A percentile compares a stretch with the other conserved stretches of the same genome.
These are phyloP conservation scores for Peronospora farinosa DNA, from an alignment of 352 stramenopile genomes.

Conservation along the genomic window DNA sequence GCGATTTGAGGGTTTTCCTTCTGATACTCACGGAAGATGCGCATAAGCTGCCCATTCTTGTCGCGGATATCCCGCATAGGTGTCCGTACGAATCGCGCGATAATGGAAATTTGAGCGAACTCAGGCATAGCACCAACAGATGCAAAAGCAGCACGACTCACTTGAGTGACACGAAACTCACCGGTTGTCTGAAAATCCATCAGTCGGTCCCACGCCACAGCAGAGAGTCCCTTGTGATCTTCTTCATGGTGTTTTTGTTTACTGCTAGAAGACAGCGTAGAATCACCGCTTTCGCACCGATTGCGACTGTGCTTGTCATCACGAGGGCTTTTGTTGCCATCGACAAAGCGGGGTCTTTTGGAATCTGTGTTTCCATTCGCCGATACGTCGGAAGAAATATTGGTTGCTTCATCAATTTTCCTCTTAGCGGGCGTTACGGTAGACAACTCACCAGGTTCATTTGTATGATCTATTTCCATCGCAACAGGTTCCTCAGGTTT, in stretches of 20 bases:
- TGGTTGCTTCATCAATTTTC: conserved; percentile 15
- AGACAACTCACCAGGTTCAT: not conserved
- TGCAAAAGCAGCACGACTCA: conserved; percentile 64
- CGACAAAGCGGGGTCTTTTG: conserved; percentile 19
- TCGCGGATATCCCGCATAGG: conserved; percentile 56
- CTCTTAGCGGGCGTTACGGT: conserved; percentile 21
- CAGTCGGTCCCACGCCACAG: conserved; percentile 66
- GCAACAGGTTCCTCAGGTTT: conserved; percentile 6
- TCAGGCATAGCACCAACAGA: conserved; percentile 60
- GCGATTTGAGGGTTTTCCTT: conserved; percentile 63
- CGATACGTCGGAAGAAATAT: conserved; percentile 2
- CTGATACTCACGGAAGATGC: conserved; percentile 64
- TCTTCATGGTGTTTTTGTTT: conserved; percentile 21
- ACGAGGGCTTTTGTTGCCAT: conserved; percentile 11
- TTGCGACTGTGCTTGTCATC: conserved; percentile 21
- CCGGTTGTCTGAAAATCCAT: conserved; percentile 61
- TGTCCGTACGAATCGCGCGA: conserved; percentile 60
- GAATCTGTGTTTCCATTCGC: conserved; percentile 12
- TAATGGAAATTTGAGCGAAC: conserved; percentile 68
- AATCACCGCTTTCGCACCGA: conserved; percentile 23
- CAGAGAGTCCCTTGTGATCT: conserved; percentile 50
- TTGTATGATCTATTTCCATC: conserved; percentile 22
- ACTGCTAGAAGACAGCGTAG: conserved; percentile 19
- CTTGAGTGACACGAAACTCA: conserved; percentile 63
- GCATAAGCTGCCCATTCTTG: conserved; percentile 75